Base-by-base conservation (phyloP, 1,139 yeast species). In the Hyphopichia fennica region DNA sequence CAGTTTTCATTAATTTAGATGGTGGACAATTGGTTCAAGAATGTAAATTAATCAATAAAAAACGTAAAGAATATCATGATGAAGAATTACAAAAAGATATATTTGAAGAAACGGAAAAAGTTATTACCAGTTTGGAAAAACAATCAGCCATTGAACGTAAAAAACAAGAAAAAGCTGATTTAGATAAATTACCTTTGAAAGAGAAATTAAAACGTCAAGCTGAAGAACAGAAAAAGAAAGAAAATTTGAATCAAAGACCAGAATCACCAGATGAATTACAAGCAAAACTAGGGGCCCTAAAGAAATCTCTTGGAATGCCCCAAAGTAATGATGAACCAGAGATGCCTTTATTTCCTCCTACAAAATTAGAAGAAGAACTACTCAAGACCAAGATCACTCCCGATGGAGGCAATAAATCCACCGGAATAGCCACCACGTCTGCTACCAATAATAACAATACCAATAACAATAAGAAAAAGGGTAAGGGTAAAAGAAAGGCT, bases 21-120 rank as follows among this genome's bases (percentile, higher is more conserved):
- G 95, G 93, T 6, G 95, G 90, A 1, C 71, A 79, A 43, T 77
- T 84, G 53, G 69, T 89, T 40, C 83, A 86, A 36, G 93, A 91
- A 55, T 87, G 96, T 62, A 66, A 72, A 17, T 63, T 84, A 10
- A 72, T 84, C 27, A 63, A 57, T 9, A 84, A 84, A 13, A 76
- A 83, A 0, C 74, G 96, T 48, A 60, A 65, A 39, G 97, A 90
- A 57, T 75, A 82, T 43, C 54, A 60, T 7, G 89, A 89, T 58
- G 75, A 60, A 20, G 81, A 73, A 34, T 62, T 88, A 43, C 95
- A 87, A 54, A 71, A 75, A 48, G 50, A 68, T 41, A 58, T 91
- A n/a, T 89, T 69, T 54, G 84, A 81, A 15, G 67, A 69, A 39
- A 87, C 96, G 0, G 84, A 72, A 40, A 66, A 69, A 44, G 58